Base-by-base conservation (phyloP, 2,329 filamentous ascomycete genomes). In the Pseudocercospora crystallina region DNA sequence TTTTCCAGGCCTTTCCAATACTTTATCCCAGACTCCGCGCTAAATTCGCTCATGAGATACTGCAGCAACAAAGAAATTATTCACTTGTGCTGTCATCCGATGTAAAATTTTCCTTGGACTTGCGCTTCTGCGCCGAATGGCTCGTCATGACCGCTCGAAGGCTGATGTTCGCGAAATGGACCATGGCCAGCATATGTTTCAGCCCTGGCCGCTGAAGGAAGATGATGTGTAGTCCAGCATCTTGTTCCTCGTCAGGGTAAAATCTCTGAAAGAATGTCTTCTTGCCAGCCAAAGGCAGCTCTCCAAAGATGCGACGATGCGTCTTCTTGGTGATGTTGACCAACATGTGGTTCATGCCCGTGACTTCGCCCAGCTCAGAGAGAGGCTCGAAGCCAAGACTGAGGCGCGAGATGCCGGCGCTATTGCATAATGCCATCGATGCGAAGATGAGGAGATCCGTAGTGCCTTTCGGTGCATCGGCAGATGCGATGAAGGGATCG, bases 131-230 rank as follows among this genome's bases (percentile, higher is more conserved):
- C 20, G 20, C 20, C 20, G 20, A 26, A 26, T 42, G 10, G 14
- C 20, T 42, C 20, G 17, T 11, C 29, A 48, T 14, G 11, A 49
- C 32, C 14, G 8, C 31, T 17, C 38, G 29, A 7, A 49, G 9
- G 10, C 46, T 33, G 31, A 50, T 40, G 33, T 44, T 44, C 11
- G 47, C 47, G 39, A 44, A 44, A 44, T 50, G 47, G 33, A 40
- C 30, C 47, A 38, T 49, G n/a, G 47, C 47, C 30, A 49, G 8
- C 33, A 44, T 32, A 12, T 43, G 17, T 26, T 34, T 50, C 10
- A 44, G 8, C 2, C 41, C 35, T 26, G 40, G 40, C 40, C n/a
- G n/a, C 11, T 43, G 11, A 7, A 31, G 14, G 29, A 44, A 37
- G n/a, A 50, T n/a, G 32, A 51, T 51, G 33, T 39, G 34, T 31